These are phyloP conservation scores for Ambrosiella beaveri DNA, from an alignment of 2,329 filamentous ascomycete genomes.

Conservation along the genomic window DNA sequence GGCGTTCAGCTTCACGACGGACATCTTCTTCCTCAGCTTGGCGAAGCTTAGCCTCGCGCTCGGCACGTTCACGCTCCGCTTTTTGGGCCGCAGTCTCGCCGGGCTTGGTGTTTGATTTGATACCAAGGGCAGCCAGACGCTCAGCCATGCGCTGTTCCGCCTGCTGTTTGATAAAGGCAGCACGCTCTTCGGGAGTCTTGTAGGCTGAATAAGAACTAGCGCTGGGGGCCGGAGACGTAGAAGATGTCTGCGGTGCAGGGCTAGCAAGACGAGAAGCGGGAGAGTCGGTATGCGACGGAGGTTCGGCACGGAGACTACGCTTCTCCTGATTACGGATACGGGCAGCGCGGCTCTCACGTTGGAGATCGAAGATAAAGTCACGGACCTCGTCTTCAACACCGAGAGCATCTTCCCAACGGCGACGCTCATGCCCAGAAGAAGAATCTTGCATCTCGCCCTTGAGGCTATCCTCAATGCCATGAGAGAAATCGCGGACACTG, in stretches of 20 bases:
- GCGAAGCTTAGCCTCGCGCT: constrained; percentile 70
- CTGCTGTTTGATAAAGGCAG: constrained; percentile 92
- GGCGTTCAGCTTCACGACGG: constrained; percentile 71
- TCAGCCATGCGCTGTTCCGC: constrained; percentile 96
- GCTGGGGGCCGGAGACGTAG: constrained; percentile 29
- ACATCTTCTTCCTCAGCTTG: constrained; percentile 91
- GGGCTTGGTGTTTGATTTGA: constrained; percentile 64
- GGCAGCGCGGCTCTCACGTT: constrained; percentile 65
- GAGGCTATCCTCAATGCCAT: constrained; percentile 68
- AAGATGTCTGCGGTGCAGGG: constrained; percentile 17
- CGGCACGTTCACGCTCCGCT: constrained; percentile 71
- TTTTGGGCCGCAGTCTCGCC: constrained; percentile 71
- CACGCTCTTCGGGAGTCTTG: constrained; percentile 80
- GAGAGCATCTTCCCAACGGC: constrained; percentile 88
- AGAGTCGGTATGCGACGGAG: constrained; percentile 27
- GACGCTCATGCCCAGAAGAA: constrained; percentile 71
- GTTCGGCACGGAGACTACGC: constrained; percentile 28
- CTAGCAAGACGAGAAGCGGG: constrained; percentile 34
- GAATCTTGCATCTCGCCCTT: constrained; percentile 64
- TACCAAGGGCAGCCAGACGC: constrained; percentile 77
- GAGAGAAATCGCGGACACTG: constrained; percentile 76
- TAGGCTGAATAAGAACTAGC: constrained; percentile 61
- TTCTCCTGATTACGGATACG: constrained; percentile 46
- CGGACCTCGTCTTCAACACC: constrained; percentile 93
- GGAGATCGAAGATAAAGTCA: constrained; percentile 94